These are phyloP conservation scores for Pyrenula massariospora DNA, from an alignment of 495 filamentous ascomycete genomes.

Conservation along the genomic window DNA sequence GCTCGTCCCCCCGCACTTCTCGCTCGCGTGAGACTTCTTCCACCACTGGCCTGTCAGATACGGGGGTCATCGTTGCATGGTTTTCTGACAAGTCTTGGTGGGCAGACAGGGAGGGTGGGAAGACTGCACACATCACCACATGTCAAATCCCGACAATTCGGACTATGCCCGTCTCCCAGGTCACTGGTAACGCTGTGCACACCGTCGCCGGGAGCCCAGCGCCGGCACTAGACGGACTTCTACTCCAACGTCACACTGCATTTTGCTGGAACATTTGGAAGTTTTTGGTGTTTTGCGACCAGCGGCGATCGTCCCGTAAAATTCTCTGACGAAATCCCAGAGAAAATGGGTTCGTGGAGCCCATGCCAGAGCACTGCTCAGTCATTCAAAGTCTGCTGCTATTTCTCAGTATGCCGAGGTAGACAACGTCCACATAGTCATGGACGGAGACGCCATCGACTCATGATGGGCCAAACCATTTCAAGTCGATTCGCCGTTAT, in stretches of 20 bases:
- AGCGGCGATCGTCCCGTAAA: background rate
- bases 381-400: too few species aligned
- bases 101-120: background rate
- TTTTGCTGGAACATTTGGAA: background rate
- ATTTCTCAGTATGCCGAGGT: too few species aligned
- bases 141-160: background rate
- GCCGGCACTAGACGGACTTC: background rate
- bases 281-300: background rate
- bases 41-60: background rate
- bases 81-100: background rate
- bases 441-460: background rate
- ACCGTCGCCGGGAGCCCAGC: background rate
- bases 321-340: background rate
- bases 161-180: background rate
- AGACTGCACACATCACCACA: too few species aligned
- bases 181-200: background rate
- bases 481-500: background rate
- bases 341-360: too few species aligned
- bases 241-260: background rate
- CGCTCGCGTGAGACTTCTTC: background rate
- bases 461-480: background rate
- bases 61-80: background rate
- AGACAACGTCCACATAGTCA: too few species aligned
- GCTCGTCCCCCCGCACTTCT: background rate
- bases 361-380: too few species aligned